A percentile compares a stretch with the other conserved stretches of the same genome.
Evolutionary conservation across 2,329 filamentous ascomycete species (phyloP).

Genomic region (Ascochyta rabiei): DNA sequence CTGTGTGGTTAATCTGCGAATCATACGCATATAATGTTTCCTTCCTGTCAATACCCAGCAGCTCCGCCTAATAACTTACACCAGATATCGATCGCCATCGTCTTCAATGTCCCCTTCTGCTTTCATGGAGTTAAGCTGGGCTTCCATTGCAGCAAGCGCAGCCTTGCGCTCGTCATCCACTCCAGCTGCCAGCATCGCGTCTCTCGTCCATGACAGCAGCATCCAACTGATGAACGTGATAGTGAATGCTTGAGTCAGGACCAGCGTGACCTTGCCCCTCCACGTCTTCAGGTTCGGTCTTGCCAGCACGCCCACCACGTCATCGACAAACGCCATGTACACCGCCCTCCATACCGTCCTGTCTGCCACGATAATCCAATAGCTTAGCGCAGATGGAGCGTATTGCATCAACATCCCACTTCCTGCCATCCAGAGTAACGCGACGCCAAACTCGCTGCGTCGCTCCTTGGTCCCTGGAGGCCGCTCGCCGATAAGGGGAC

Average conservation of each 20-base stretch:
- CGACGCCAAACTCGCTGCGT: conserved; percentile 21
- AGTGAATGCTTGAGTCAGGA: conserved; percentile 15
- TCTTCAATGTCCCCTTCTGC: neutral
- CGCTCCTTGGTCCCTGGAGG: conserved; percentile 16
- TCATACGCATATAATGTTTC: too few relatives aligned
- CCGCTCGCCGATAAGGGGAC: conserved; percentile 16
- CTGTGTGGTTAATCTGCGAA: too few relatives aligned
- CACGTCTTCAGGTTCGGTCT: conserved; percentile 19
- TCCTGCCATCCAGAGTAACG: conserved; percentile 12
- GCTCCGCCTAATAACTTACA: too few relatives aligned
- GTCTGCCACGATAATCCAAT: conserved; percentile 8
- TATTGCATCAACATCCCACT: conserved; percentile 5
- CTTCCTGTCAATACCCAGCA: too few relatives aligned
- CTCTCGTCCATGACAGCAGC: conserved; percentile 4
- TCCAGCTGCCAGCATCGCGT: neutral
- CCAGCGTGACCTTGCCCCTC: conserved; percentile 15
- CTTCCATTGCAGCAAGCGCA: neutral
- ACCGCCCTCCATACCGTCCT: conserved; percentile 17
- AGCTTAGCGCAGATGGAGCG: conserved; percentile 11
- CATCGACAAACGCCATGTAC: conserved; percentile 29
- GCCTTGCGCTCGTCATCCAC: neutral
- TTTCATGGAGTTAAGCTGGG: neutral
- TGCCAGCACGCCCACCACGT: conserved; percentile 21
- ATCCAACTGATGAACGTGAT: conserved; percentile 4
- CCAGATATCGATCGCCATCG: conserved; percentile 7